Evolutionary conservation across 2,329 filamentous ascomycete genomes (phyloP), one percentile per base, ranked within the genome.

Genomic region (Aspergillus neoniger): DNA sequence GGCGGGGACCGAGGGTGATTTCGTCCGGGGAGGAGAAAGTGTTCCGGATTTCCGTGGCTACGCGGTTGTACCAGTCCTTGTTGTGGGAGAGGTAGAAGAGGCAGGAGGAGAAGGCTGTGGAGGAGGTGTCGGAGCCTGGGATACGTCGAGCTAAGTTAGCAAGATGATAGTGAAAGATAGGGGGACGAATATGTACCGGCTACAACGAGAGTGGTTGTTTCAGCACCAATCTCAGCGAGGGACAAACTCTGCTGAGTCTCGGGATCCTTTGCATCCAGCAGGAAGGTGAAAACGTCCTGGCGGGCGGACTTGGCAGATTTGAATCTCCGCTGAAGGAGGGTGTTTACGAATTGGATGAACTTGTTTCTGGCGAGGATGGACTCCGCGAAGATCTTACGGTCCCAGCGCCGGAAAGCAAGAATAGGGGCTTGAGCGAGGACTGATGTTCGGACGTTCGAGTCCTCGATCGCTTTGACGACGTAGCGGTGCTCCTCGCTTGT

Each of bases 221-320:
- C 82, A 62, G 77, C 78, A 75, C 79, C 81, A 21, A 83, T 65
- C 65, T 83, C 81, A 55, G 77, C 72, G 70, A 76, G 72, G 64
- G 73, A 50, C 8, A 50, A 25, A 50, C 47, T 50, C 25, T 50
- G 47, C 10, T 50, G 47, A 15, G 79, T 80, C 62, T 81, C 73
- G 1, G 79, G 76, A 66, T 84, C 77, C 67, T 78, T 77, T 55
- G 81, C 77, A 58, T 80, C 74, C 49, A 80, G 69, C 5, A 81
- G 74, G 72, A 83, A 73, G 69, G 80, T 76, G 70, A 81, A 80
- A 67, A 83, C 80, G 66, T 82, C 81, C 54, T 79, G 79, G 62
- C 81, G 76, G 12, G 68, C 67, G 67, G 69, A 58, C 10, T 36
- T 43, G 12, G 56, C 56, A 4, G 48, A 41, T 61, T 64, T 65